Base-by-base conservation (phyloP, 768 basidiomycete genomes). In the Cystofilobasidium macerans region DNA sequence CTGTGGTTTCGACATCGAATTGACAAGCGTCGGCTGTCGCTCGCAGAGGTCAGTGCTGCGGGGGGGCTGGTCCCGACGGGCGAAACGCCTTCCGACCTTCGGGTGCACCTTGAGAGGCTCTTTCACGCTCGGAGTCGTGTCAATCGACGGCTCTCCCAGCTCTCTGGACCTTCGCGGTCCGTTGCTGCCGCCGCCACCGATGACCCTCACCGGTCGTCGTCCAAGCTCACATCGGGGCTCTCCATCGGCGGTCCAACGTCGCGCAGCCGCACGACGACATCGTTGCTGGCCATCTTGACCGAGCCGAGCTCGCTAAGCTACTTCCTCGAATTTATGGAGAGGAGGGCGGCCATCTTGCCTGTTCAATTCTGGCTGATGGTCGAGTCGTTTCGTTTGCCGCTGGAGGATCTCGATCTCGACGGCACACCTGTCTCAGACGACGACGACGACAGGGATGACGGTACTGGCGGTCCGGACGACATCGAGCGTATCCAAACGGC, bases 271-370 rank as follows among this genome's bases (percentile, higher is more conserved):
- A 60, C 64, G 14, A 3, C 51, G 5, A 76, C 88, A 28, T 79
- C 82, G 0, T 80, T 94, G 5, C 83, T 88, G 43, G 87, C 90
- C 61, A 81, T 98, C 59, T 83, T 99, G 3, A 79, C 85, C 28
- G 92, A 90, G 70, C 93, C 94, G 0, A 86, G 85, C 42, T 90
- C 91, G 0, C 81, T 98, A 2, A 90, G 89, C 2, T 94, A 95
- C 74, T 89, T 94, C 78, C 92, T 97, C 86, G 95, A 99, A 78
- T 95, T 89, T 71, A 93, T 97, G 89, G 95, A 98, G 71, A 83
- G 95, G 18, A 83, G 87, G 11, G 81, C 84, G 67, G 84, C 87
- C 35, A 88, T 92, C 16, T 73, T 89, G 16, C 83, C 90, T 13
- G 89, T 95, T 3, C 94, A 98, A 69, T 99, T 97, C 77, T 98